Evolutionary conservation across 805 yeast species (phyloP).

Genomic region (Dipodascopsis tothii): DNA sequence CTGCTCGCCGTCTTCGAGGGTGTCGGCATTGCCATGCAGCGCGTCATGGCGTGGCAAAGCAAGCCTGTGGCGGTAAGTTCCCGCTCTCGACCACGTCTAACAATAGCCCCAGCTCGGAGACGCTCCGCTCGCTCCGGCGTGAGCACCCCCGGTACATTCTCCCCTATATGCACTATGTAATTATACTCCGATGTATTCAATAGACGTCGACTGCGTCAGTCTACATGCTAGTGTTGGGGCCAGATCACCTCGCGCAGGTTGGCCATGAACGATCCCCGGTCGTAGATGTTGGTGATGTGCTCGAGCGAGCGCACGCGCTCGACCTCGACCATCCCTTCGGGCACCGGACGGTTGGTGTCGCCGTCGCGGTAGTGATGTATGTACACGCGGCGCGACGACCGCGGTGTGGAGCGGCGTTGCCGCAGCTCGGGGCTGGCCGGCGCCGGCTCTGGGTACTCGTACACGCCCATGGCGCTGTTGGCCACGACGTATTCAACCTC

Average conservation of each 20-base stretch:
- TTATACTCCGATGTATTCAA: neutral
- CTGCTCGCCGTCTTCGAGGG: conserved; percentile 95
- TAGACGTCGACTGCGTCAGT: neutral
- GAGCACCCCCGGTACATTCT: neutral
- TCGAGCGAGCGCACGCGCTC: conserved; percentile 24
- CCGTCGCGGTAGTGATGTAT: conserved; percentile 16
- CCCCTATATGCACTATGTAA: neutral
- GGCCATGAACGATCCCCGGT: conserved; percentile 29
- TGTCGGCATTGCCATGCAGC: conserved; percentile 91
- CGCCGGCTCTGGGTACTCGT: neutral
- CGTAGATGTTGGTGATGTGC: conserved; percentile 36
- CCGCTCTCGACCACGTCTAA: neutral
- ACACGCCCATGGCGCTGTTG: conserved; percentile 23
- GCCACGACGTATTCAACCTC: conserved; percentile 47
- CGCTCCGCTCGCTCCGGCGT: neutral
- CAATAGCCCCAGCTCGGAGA: neutral
- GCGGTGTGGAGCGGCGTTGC: no score
- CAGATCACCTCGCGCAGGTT: conserved; percentile 28
- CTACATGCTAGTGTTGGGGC: conserved; percentile 15
- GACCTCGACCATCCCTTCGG: conserved; percentile 20
- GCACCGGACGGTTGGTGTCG: conserved; percentile 27
- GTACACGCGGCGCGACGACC: conserved; percentile 20
- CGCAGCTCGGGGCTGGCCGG: conserved; percentile 7
- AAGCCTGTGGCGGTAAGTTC: neutral
- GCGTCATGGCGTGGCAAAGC: conserved; percentile 55